Conservation (phyloP, 768 basidiomycete genomes). For the Rhizopogon rudus region DNA sequence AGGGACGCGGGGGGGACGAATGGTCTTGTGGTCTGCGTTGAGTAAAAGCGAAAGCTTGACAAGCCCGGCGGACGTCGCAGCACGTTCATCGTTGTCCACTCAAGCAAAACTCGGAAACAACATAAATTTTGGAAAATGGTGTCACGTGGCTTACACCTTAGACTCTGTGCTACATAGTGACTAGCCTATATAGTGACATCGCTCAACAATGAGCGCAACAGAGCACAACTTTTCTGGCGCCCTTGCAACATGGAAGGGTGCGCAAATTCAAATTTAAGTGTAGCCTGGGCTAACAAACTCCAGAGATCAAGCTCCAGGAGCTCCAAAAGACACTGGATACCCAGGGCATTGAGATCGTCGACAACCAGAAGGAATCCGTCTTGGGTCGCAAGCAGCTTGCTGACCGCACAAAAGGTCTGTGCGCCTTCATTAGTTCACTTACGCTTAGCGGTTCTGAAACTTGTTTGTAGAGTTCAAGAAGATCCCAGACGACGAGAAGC, state of each 20-base stretch:
- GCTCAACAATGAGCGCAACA: slow-evolving; percentile 20
- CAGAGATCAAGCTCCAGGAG: slow-evolving; percentile 85
- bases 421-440: neutral
- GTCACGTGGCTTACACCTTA: neutral
- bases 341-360: slow-evolving; percentile 93
- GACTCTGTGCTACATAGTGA: neutral
- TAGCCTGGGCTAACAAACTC: neutral
- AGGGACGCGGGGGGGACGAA: slow-evolving; percentile 35
- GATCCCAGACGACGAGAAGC: slow-evolving; percentile 85
- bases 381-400: slow-evolving; percentile 91
- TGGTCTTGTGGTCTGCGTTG: slow-evolving; percentile 14
- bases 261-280: slow-evolving; percentile 8
- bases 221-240: slow-evolving; percentile 93
- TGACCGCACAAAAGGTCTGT: slow-evolving; percentile 93
- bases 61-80: neutral
- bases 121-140: no score
- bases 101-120: no score
- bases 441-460: neutral
- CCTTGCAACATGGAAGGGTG: slow-evolving; percentile 88
- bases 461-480: slow-evolving; percentile 83
- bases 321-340: slow-evolving; percentile 90
- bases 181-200: neutral
- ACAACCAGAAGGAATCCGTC: slow-evolving; percentile 97
- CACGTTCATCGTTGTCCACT: slow-evolving; percentile 26
- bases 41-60: slow-evolving; percentile 3